Evolutionary conservation across 1,284 basidiomycete species (phyloP).

Genomic region (Sanghuangporus sanghuang): DNA sequence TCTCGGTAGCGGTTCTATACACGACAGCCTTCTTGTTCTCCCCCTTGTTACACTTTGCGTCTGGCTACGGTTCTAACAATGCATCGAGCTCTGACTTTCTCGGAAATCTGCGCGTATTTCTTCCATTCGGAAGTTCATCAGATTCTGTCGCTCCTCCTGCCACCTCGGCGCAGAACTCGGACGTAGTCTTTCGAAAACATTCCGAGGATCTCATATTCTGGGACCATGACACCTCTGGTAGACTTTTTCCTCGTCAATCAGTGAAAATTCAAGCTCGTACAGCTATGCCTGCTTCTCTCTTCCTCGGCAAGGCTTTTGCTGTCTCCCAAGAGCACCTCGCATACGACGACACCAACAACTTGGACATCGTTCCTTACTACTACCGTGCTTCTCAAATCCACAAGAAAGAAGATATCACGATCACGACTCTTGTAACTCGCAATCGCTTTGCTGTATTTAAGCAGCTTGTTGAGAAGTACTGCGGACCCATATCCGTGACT

Average conservation of each 20-base stretch:
- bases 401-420: slow-evolving; percentile 65
- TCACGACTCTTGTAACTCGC: slow-evolving; percentile 78
- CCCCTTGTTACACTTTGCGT: slow-evolving; percentile 24
- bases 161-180: neutral
- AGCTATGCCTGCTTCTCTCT: slow-evolving; percentile 11
- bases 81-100: slow-evolving; percentile 23
- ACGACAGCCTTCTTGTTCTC: slow-evolving; percentile 28
- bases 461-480: slow-evolving; percentile 64
- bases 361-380: slow-evolving; percentile 76
- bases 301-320: slow-evolving; percentile 16
- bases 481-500: slow-evolving; percentile 79
- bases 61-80: slow-evolving; percentile 21
- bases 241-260: neutral
- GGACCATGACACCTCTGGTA: neutral
- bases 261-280: neutral
- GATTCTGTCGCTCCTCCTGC: neutral
- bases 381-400: slow-evolving; percentile 53
- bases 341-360: slow-evolving; percentile 32
- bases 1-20: slow-evolving; percentile 33
- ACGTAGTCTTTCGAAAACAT: neutral
- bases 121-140: neutral
- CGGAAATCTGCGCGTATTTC: neutral
- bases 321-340: slow-evolving; percentile 15
- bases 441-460: slow-evolving; percentile 71
- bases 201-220: slow-evolving; percentile 10